Conservation (phyloP, 2,329 filamentous ascomycete species). For the Neopestalotiopsis rosae region DNA sequence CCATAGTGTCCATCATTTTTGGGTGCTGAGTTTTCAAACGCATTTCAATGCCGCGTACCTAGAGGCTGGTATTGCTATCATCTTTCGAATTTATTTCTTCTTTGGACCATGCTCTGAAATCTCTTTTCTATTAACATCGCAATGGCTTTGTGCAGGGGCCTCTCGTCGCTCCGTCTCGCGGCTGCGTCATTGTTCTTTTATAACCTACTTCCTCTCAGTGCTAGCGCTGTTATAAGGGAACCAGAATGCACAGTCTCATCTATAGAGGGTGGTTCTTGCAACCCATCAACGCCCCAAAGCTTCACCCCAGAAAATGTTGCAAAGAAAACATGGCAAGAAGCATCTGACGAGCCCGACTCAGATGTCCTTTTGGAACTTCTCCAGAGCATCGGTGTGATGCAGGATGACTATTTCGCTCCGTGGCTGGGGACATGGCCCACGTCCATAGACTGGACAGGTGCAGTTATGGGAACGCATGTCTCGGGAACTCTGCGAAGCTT, state of each 20-base stretch:
- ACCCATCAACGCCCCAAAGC: not conserved
- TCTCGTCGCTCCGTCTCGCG: not conserved
- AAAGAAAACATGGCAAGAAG: not conserved
- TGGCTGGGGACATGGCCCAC: slow-evolving; percentile 84
- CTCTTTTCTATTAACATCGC: not conserved
- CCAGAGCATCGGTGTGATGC: slow-evolving; percentile 74
- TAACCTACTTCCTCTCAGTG: not conserved
- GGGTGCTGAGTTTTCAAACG: not conserved
- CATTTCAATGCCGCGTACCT: not conserved
- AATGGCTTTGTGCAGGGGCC: not conserved
- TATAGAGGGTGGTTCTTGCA: not conserved
- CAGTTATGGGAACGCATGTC: slow-evolving; percentile 81
- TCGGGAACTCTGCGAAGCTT: slow-evolving; percentile 76
- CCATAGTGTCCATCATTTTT: not conserved
- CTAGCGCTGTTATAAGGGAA: not conserved
- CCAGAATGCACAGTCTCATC: slow-evolving; percentile 13
- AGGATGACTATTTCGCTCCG: slow-evolving; percentile 76
- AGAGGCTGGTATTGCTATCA: not conserved
- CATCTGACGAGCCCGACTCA: slow-evolving; percentile 23
- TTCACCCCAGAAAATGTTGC: not conserved
- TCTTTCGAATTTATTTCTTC: not conserved
- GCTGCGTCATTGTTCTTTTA: not conserved
- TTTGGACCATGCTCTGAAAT: not conserved
- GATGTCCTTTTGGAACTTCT: slow-evolving; percentile 56
- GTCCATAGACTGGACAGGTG: slow-evolving; percentile 92